Conservation (phyloP, 495 filamentous ascomycete genomes). For the Elasticomyces elasticus region DNA sequence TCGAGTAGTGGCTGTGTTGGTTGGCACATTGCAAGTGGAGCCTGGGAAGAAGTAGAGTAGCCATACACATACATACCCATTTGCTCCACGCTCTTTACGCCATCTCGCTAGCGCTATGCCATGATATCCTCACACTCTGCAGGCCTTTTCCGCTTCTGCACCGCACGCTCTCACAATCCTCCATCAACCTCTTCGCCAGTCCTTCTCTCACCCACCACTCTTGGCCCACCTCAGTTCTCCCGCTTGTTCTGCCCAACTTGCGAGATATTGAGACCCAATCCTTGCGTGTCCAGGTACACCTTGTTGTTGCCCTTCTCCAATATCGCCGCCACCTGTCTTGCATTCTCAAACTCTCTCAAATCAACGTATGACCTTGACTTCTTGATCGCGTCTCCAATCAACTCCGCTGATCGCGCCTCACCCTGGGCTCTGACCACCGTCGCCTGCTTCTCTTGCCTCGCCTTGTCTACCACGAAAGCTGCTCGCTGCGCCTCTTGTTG, state of each 20-base stretch:
- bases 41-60: background rate
- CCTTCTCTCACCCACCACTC: background rate
- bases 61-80: background rate
- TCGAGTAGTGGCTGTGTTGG: no score
- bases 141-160: background rate
- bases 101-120: background rate
- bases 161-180: no score
- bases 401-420: slow-evolving; percentile 95
- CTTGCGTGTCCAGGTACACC: slow-evolving; percentile 81
- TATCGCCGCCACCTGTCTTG: slow-evolving; percentile 70
- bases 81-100: no score
- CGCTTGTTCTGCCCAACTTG: slow-evolving; percentile 33
- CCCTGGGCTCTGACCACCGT: slow-evolving; percentile 97
- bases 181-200: background rate
- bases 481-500: slow-evolving; percentile 97
- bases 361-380: slow-evolving; percentile 96
- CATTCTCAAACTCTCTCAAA: slow-evolving; percentile 94
- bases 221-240: background rate
- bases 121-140: background rate
- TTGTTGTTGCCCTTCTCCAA: slow-evolving; percentile 87
- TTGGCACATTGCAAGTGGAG: no score
- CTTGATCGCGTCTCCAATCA: slow-evolving; percentile 98
- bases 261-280: slow-evolving; percentile 81
- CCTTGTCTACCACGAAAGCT: slow-evolving; percentile 97
- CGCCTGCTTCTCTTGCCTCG: slow-evolving; percentile 97